Conservation (phyloP, 176 grass and related monocot genomes). For the Triticum dicoccoides region DNA sequence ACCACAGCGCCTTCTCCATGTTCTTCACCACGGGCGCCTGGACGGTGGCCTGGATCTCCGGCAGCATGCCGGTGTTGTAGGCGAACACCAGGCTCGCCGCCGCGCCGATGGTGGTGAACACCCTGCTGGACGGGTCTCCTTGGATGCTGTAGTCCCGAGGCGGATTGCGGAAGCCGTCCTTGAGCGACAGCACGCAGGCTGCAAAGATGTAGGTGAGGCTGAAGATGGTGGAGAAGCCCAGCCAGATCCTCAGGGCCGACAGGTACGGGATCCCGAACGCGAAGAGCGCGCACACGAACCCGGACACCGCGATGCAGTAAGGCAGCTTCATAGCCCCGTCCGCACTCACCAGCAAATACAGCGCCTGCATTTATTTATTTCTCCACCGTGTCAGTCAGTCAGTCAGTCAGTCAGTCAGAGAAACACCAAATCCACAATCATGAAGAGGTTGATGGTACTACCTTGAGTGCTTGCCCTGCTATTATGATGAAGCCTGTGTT, state of each 20-base stretch:
- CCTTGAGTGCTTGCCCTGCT: slow-evolving; percentile 68
- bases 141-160: slow-evolving; percentile 62
- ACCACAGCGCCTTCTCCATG: slow-evolving; percentile 72
- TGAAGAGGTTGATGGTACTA: too few species aligned
- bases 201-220: slow-evolving; percentile 57
- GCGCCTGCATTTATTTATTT: slow-evolving; percentile 27
- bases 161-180: slow-evolving; percentile 41
- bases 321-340: slow-evolving; percentile 62
- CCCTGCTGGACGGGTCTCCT: slow-evolving; percentile 25
- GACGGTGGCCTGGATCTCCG: slow-evolving; percentile 78
- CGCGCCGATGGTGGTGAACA: slow-evolving; percentile 57
- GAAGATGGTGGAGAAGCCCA: slow-evolving; percentile 61
- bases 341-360: slow-evolving; percentile 46
- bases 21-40: slow-evolving; percentile 56
- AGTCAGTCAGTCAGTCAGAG: neutral
- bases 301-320: slow-evolving; percentile 58
- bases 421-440: neutral
- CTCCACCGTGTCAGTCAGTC: too few species aligned
- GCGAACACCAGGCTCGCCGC: slow-evolving; percentile 63
- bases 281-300: slow-evolving; percentile 65
- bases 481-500: slow-evolving; percentile 72
- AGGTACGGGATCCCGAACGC: slow-evolving; percentile 77
- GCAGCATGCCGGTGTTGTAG: slow-evolving; percentile 78
- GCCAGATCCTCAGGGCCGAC: slow-evolving; percentile 69
- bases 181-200: slow-evolving; percentile 42